phyloP scores from a whole-genome alignment of 225 moss, liverwort and hornwort genomes.

The Pleurozium schreberi region DNA sequence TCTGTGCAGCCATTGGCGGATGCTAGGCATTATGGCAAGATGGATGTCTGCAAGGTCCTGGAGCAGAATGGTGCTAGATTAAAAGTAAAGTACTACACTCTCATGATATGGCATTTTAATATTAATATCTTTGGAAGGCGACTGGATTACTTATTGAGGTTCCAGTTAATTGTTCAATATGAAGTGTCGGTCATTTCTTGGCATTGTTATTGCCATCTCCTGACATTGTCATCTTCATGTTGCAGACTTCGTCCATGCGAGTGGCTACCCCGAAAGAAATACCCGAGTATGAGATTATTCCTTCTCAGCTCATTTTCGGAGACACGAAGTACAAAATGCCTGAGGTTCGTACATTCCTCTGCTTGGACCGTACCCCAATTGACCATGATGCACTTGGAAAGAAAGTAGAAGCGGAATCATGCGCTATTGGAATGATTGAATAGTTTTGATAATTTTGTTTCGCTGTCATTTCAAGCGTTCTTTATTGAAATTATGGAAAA shows the following conservation, averaged over 20 bases:
- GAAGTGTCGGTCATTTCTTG: background rate
- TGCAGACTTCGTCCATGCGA: slow-evolving; percentile 57
- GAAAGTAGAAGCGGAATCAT: background rate
- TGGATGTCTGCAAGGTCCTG: slow-evolving; percentile 59
- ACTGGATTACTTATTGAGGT: background rate
- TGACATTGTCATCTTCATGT: slow-evolving; percentile 7
- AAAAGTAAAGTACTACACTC: slow-evolving; percentile 16
- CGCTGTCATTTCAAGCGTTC: background rate
- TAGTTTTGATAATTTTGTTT: background rate
- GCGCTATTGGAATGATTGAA: background rate
- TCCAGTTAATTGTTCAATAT: background rate
- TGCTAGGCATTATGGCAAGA: slow-evolving; percentile 65
- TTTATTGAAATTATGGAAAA: background rate
- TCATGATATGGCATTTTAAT: background rate
- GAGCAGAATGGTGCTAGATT: slow-evolving; percentile 47
- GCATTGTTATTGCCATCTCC: background rate
- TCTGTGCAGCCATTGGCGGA: slow-evolving; percentile 65
- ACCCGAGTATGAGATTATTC: slow-evolving; percentile 84
- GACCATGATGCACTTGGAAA: background rate
- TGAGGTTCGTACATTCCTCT: slow-evolving; percentile 4
- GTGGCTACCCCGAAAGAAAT: slow-evolving; percentile 49
- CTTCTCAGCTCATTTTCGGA: slow-evolving; percentile 27
- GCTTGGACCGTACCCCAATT: background rate
- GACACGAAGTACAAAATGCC: slow-evolving; percentile 22
- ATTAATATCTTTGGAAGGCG: background rate